Evolutionary conservation across 23 red algal genomes (phyloP), one percentile per base, ranked within the genome.

Genomic region (Chondrus crispus): DNA sequence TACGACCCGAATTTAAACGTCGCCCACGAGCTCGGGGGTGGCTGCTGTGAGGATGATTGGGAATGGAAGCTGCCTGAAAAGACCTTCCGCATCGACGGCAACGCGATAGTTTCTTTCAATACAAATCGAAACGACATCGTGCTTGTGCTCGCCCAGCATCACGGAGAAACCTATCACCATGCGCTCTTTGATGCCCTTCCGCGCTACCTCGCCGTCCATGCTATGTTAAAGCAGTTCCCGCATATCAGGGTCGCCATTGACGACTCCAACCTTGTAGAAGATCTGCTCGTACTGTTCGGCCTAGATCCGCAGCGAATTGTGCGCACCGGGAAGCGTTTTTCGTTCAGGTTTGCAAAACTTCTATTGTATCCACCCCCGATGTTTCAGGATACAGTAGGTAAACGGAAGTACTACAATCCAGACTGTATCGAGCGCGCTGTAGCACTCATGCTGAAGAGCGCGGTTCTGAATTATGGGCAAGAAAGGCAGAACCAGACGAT

Each of bases 161-260:
- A 92, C 46, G 40, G 38, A 32, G 47, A 44, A 6, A 92, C 89
- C 3, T 92, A 92, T 73, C 79, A 82, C 69, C 89, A 92, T 53
- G 79, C 84, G 26, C 50, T 92, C 24, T 22, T 74, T 29, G 89
- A 92, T 26, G 44, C 75, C 5, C n/a, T 92, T 40, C 76, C 89
- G 9, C 89, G 89, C 20, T 26, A 69, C 29, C 55, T 92, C 4
- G 43, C 43, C 12, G 18, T 84, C 33, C 58, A 76, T 16, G 68
- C 85, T 41, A 35, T 89, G 14, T 35, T 89, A 35, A 62, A 89
- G 36, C 68, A 64, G 19, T 51, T 66, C 41, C 85, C 85, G 40
- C 33, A 75, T 2, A 66, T 89, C 11, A 35, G 48, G 12, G 68
- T 89, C 68, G 85, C 85, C 36, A 89, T 89, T 66, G 85, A 78